Base-by-base conservation (phyloP, 2,329 filamentous ascomycete genomes). In the Emmonsiellopsis sp. region DNA sequence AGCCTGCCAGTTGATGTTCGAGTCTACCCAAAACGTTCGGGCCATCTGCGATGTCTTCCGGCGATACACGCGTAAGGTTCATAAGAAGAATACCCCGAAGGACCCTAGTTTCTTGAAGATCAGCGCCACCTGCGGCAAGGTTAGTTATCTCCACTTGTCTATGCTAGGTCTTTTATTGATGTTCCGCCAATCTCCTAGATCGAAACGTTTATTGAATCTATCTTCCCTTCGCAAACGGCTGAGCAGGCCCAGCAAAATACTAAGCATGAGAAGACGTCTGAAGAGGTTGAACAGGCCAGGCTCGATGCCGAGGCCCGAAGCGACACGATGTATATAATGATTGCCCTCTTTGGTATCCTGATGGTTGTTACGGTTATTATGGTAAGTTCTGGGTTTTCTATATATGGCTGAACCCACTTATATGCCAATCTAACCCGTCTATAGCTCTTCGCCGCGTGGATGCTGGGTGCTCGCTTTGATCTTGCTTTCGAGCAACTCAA, bases 51-150 rank as follows among this genome's bases (percentile, higher is more conserved):
- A 89, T 5, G 81, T 89, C 10, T 97, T 97, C 78, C 81, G 82
- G 64, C 77, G 72, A 61, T 95, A 94, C 64, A 77, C 82, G 7
- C 83, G 87, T 61, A 83, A 81, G 69, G 97, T 98, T 69, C 86
- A 91, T 65, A 84, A 86, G 76, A 96, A 93, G 81, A 97, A 96
- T 71, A 88, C 91, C 58, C 92, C 93, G 0, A 84, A 85, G 63
- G 93, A 98, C 64, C 93, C 92, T 44, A 92, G 91, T 68, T 98
- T 86, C 74, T 75, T 96, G 45, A 85, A 88, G 65, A 96, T 98
- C 66, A 95, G 90, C 71, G 83, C 90, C 58, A 86, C 87, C 53
- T 95, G 92, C 67, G 92, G 83, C 65, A 90, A 88, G 80, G 88
- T 92, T 69, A 63, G 74, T 64, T 4, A 13, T n/a, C 10, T 17